Base-by-base conservation (phyloP, 441 rosid genomes). In the Pelargonium fulgidum region DNA sequence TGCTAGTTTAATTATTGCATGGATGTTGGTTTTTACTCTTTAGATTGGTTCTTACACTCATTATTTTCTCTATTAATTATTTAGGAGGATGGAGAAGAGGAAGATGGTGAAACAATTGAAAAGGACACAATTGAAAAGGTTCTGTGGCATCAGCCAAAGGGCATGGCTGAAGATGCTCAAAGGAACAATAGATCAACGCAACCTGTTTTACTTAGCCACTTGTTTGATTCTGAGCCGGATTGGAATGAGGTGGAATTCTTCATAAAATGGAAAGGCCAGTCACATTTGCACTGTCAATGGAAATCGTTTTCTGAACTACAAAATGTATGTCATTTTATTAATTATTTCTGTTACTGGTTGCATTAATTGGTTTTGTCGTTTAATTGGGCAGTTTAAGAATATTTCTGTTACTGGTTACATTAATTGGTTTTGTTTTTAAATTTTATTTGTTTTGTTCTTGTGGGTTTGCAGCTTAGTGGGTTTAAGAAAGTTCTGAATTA, bases 181-280 rank as follows among this genome's bases (percentile, higher is more conserved):
- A 82, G 76, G 74, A 84, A 82, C 72, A 84, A 80, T 75, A 85
- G 83, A 79, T 84, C 91, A 63, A 74, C 82, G 12, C 93, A 86
- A 71, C 99, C 99, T 77, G 84, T 84, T 76, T 76, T 92, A 54
- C 68, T 85, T 50, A 86, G 88, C 84, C 85, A 84, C 80, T 76
- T 90, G 79, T 92, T 88, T 84, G 92, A 86, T 80, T 80, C 84
- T 72, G 89, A 84, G 74, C 85, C 91, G 58, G 91, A 92, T 82
- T 95, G 96, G 98, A 84, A 87, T 72, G 87, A 86, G 58, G 85
- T 91, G 84, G 99, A 92, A 79, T 91, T 92, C 82, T 82, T 90
- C 75, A 92, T 95, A 70, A 95, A 95, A 85, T 95, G 98, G 99
- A 95, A 95, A 81, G 98, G 98, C 79, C 97, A 88, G 85, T 95